Percentiles rank a stretch among this genome's conserved stretches.
Conservation (phyloP, 805 yeast genomes). For the Isabelozyma gotoi region DNA sequence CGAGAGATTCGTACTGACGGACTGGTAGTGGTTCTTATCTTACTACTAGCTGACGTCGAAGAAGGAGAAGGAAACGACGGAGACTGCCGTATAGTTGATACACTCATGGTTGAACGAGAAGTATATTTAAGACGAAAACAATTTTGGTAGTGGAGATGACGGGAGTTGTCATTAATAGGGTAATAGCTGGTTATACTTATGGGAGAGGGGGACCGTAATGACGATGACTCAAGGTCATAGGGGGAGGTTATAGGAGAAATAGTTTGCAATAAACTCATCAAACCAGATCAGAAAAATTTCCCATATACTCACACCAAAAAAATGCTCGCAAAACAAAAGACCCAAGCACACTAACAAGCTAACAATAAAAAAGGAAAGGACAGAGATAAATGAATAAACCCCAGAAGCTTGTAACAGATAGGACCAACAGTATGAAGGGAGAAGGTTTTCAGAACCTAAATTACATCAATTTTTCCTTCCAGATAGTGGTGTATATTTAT, state of each 20-base stretch:
- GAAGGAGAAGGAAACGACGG: constrained; percentile 1
- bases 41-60: neutral
- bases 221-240: constrained; percentile 5
- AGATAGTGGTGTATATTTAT: too few relatives aligned
- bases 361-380: too few relatives aligned
- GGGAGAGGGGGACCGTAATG: neutral
- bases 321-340: neutral
- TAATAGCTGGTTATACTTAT: constrained; percentile 1
- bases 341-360: too few relatives aligned
- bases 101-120: constrained; percentile 1
- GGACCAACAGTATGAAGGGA: too few relatives aligned
- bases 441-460: too few relatives aligned
- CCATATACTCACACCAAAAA: too few relatives aligned
- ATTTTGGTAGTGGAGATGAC: neutral
- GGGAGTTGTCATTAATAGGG: constrained; percentile 1
- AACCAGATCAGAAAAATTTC: too few relatives aligned
- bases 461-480: too few relatives aligned
- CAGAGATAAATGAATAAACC: too few relatives aligned
- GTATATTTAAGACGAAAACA: neutral
- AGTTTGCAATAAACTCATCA: constrained; percentile 9
- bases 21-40: neutral
- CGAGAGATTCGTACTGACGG: neutral
- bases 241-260: constrained; percentile 11
- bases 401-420: too few relatives aligned
- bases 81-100: constrained; percentile 2